Evolutionary conservation across 2,329 filamentous ascomycete genomes (phyloP), one percentile per base, ranked within the genome.

Genomic region (Diaporthe sp.): DNA sequence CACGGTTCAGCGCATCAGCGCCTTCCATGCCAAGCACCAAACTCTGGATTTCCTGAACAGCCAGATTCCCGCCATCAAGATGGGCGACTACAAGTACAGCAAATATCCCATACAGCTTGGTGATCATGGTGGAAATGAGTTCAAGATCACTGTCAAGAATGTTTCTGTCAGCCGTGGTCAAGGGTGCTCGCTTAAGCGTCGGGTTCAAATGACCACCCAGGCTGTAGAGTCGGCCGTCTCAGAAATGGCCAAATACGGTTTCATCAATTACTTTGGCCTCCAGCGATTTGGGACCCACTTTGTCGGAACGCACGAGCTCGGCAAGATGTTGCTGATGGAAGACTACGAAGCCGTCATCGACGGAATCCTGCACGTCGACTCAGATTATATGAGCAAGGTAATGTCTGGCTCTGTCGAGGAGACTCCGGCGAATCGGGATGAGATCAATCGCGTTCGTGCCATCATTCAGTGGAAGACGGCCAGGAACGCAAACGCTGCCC

Each of bases 241-340:
- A 55, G 90, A 92, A 76, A 90, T 98, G 77, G 87, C 89, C 71
- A 85, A 91, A 56, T 89, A 92, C 58, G 97, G 97, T 3, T 99
- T 97, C 86, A 92, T 99, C 84, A 99, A 99, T 84, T 99, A 98
- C 85, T 99, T 96, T 80, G 97, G 97, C 12, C 91, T 98, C n/a
- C 97, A 99, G 84, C 92, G 97, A 32, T 99, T 99, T 79, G 97
- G 97, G 37, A 96, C 95, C 0, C 96, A 97, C 82, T 86, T 91
- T 37, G 93, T 94, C 17, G 94, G 95, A 44, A 99, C 97, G 0
- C 95, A 98, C 80, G 89, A 92, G 53, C 87, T 98, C 66, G 97
- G 97, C 65, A 91, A 93, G 81, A 92, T 94, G 81, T 95, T 99
- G 81, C 88, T 99, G 0, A 90, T 94, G 78, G 93, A 91, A 39